phyloP scores from a whole-genome alignment of 108 stramenopile species.

The Hondaea fermentalgiana region DNA sequence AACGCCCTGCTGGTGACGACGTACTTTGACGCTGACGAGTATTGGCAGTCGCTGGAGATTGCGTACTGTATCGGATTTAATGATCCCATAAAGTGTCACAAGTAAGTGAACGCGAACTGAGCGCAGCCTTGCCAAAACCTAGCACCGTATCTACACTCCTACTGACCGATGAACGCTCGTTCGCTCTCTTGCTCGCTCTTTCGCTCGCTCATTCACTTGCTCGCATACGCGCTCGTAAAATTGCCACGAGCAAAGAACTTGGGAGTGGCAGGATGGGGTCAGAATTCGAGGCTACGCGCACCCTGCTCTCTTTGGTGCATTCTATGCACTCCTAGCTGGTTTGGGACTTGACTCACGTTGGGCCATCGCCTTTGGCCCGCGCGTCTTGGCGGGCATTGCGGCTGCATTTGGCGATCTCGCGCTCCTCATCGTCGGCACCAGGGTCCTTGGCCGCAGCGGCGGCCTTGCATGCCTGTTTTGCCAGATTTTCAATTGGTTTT shows the following conservation, averaged over 20 bases:
- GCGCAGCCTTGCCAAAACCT: background rate
- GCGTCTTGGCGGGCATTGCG: background rate
- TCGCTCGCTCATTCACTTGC: background rate
- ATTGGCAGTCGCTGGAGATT: constrained; percentile 5
- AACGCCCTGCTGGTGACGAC: background rate
- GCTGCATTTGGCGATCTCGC: background rate
- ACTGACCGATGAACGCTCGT: background rate
- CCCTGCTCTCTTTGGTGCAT: background rate
- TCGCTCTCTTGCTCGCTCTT: background rate
- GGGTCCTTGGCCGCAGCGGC: background rate
- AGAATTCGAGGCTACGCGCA: background rate
- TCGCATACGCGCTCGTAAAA: background rate
- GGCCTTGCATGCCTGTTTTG: background rate
- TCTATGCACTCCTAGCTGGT: background rate
- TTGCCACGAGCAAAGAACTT: background rate
- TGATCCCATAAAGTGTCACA: background rate
- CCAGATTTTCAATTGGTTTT: background rate
- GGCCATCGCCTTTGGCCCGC: background rate
- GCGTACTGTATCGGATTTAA: background rate
- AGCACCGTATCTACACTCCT: background rate
- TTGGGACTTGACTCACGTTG: background rate
- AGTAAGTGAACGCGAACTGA: background rate
- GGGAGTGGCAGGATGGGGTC: background rate
- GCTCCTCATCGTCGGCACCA: background rate
- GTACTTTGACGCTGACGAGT: constrained; percentile 7